Base-by-base conservation (phyloP, 495 filamentous ascomycete species). In the Paragyromitra xinjiangensis region DNA sequence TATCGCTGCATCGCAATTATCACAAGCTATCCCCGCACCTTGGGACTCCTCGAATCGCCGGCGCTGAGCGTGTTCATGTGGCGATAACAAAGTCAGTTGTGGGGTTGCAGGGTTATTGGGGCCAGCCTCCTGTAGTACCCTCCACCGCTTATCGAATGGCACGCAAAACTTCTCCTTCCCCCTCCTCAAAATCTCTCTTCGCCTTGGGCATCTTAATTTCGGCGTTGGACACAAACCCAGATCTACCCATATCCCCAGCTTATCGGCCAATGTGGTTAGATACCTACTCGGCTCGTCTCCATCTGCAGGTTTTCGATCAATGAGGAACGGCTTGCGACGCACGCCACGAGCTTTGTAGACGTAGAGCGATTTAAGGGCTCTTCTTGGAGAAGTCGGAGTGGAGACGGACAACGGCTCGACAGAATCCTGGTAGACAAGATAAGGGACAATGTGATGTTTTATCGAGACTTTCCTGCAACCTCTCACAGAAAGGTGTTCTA, bases 361-460 rank as follows among this genome's bases (percentile, higher is more conserved):
- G 37, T 82, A 82, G 22, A 82, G 69, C 8, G 78, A 81, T 51
- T 82, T 82, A 45, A 82, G 81, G 37, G 75, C 81, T 34, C 81
- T 82, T 39, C 68, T 80, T 24, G 72, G 81, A 48, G 78, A 62
- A 34, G 61, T n/a, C 12, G 48, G 6, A 16, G 78, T 63, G 22
- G 78, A 80, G 39, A 80, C 66, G 2, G 78, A 78, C 16, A 78
- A 59, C 24, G 81, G 81, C 40, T 77, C 72, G 59, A 82, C 81
- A 56, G 71, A 75, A 37, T 80, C 72, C 63, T 82, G 81, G 50
- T 82, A 82, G 24, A 82, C 81, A 51, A 82, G 81, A 34, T 82
- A 82, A 22, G 81, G 81, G 19, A 82, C 81, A 63, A 82, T 82
- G 51, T 82, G 81, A 8, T 82, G 81, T n/a, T 82, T 82, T 64